Base-by-base conservation (phyloP, 2,329 filamentous ascomycete species). In the Pseudogymnoascus sp. region DNA sequence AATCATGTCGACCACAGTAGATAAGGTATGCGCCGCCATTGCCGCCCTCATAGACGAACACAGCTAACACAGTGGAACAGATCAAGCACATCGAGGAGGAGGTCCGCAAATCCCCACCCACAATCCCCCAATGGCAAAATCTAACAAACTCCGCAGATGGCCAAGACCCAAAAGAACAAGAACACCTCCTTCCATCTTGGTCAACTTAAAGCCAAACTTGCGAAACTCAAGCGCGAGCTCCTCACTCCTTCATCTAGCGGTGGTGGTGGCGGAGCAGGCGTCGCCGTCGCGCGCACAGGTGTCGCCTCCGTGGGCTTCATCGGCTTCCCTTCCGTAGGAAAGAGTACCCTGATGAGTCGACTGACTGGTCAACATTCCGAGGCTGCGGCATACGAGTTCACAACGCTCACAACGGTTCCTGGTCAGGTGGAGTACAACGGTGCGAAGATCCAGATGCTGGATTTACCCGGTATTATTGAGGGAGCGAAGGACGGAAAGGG, bases 401-500 rank as follows among this genome's bases (percentile, higher is more conserved):
- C 95, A 68, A 99, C 95, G 62, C 83, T 99, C 75, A 99, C 95
- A 37, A 97, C 93, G 52, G 95, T 99, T 59, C 95, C 95, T 43
- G 95, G 95, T 61, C 95, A 97, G 79, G 92, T 99, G 65, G 79
- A 89, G 70, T 97, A 97, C 79, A 97, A 99, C 73, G 95, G 93
- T 64, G 95, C 95, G 58, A 96, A 96, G 71, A 89, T 99, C 70
- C 95, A 99, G 77, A 97, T 99, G 79, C 90, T 99, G 67, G 95
- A 99, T 83, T 81, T 99, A 73, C 95, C 95, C 1, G 95, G 95
- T 86, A 99, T 99, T 72, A 99, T 99, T 69, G 91, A 97, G 77
- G 95, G 95, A 73, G 95, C 95, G 70, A 97, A 99, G 78, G 95
- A 99, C 75, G 95, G 95, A 67, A 96, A 96, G 74, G 95, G 95